Conservation (phyloP, 331 rosid genomes). For the Stylosanthes scabra region DNA sequence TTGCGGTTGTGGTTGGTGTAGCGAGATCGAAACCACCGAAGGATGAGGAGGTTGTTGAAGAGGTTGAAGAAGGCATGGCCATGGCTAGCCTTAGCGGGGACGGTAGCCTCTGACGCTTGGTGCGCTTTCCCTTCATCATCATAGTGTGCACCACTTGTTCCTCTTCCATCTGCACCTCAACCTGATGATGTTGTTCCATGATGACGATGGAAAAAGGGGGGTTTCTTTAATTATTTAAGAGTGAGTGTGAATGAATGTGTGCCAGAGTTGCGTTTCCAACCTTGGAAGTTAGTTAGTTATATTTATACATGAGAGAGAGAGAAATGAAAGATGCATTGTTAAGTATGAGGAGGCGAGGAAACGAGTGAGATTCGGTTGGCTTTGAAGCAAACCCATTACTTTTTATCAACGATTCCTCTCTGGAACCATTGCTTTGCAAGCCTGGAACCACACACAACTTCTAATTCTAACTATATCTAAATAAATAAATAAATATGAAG, state of each 20-base stretch:
- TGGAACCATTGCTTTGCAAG: conserved; percentile 93
- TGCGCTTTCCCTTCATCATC: conserved; percentile 75
- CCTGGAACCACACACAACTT: conserved; percentile 79
- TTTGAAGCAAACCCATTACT: conserved; percentile 96
- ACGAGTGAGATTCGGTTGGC: conserved; percentile 98
- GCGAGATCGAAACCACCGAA: conserved; percentile 31
- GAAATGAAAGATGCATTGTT: conserved; percentile 56
- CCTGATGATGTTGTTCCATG: conserved; percentile 33
- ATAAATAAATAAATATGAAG: too few relatives aligned
- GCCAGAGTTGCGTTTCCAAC: conserved; percentile 67
- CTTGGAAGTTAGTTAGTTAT: conserved; percentile 75
- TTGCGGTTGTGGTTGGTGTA: conserved; percentile 33
- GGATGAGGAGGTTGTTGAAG: conserved; percentile 42
- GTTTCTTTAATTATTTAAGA: too few relatives aligned
- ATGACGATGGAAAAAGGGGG: conserved; percentile 35
- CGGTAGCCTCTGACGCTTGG: conserved; percentile 68
- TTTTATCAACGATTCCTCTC: conserved; percentile 81
- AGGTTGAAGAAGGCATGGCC: conserved; percentile 59
- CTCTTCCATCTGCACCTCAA: neutral
- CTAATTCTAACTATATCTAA: conserved; percentile 28
- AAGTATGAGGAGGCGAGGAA: conserved; percentile 84
- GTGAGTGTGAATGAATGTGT: conserved; percentile 52
- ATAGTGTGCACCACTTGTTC: conserved; percentile 30
- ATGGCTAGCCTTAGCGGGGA: conserved; percentile 55
- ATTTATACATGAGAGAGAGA: conserved; percentile 30